These are phyloP conservation scores for Hymenoscyphus occultus DNA, from an alignment of 2,329 filamentous ascomycete species.

Conservation along the genomic window DNA sequence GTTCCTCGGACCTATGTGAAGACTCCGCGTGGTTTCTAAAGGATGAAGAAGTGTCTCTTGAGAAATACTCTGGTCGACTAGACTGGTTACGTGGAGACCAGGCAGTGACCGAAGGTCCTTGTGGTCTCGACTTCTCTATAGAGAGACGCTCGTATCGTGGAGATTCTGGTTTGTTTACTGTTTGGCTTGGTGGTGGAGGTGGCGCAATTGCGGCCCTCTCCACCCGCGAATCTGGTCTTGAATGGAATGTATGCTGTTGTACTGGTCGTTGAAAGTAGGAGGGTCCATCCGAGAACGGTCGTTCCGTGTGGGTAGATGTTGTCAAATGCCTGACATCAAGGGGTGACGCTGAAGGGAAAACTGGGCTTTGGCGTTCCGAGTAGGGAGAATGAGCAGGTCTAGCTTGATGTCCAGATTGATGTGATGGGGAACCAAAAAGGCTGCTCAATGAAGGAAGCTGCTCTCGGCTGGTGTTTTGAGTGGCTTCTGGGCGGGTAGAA, in stretches of 20 bases:
- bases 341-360: slow-evolving; percentile 30
- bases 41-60: slow-evolving; percentile 34
- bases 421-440: slow-evolving; percentile 31
- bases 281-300: slow-evolving; percentile 22
- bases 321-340: slow-evolving; percentile 28
- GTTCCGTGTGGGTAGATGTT: slow-evolving; percentile 30
- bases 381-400: slow-evolving; percentile 32
- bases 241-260: slow-evolving; percentile 24
- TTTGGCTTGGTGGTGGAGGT: slow-evolving; percentile 23
- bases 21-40: slow-evolving; percentile 29
- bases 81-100: slow-evolving; percentile 34
- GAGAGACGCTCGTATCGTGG: slow-evolving; percentile 31
- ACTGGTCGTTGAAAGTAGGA: slow-evolving; percentile 31
- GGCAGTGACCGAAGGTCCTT: slow-evolving; percentile 21
- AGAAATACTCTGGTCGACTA: slow-evolving; percentile 27
- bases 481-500: slow-evolving; percentile 22
- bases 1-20: slow-evolving; percentile 28
- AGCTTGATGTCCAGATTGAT: slow-evolving; percentile 22
- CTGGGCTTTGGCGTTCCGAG: slow-evolving; percentile 33
- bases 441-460: slow-evolving; percentile 36
- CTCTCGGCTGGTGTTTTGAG: slow-evolving; percentile 30
- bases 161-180: slow-evolving; percentile 29
- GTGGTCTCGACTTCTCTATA: slow-evolving; percentile 21
- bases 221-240: slow-evolving; percentile 25
- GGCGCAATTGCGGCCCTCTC: slow-evolving; percentile 31